Conservation (phyloP, 495 filamentous ascomycete species). For the Xylaria scruposa region DNA sequence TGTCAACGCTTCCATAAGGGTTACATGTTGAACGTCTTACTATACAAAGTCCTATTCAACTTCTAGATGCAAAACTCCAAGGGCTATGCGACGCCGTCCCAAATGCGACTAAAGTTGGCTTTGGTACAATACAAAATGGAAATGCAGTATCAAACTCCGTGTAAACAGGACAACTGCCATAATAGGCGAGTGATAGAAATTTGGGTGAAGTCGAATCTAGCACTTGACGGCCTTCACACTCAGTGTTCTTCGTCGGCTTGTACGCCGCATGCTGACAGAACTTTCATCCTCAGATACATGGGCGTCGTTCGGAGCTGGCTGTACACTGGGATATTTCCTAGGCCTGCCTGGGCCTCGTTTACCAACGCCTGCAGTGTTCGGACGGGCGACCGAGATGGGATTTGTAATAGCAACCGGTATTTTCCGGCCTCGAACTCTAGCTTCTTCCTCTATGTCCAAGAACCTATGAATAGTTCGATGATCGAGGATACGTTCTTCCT, state of each 20-base stretch:
- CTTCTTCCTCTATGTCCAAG: constrained; percentile 69
- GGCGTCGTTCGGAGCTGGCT: background rate
- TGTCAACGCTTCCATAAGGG: background rate
- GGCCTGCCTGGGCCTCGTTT: constrained; percentile 26
- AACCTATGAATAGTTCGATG: constrained; percentile 76
- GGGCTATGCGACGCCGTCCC: constrained; percentile 14
- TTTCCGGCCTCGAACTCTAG: constrained; percentile 56
- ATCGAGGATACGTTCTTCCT: constrained; percentile 77
- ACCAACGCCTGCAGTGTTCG: background rate
- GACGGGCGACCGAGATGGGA: background rate
- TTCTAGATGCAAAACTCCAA: constrained; percentile 8
- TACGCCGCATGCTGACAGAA: constrained; percentile 1
- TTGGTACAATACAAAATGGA: constrained; percentile 17
- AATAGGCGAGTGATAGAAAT: background rate
- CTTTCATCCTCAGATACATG: constrained; percentile 10
- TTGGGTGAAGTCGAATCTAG: background rate
- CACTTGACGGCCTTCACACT: constrained; percentile 13
- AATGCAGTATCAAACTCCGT: background rate
- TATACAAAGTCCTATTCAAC: background rate
- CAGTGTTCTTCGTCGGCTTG: constrained; percentile 12
- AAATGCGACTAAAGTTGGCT: background rate
- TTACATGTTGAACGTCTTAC: background rate
- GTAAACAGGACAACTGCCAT: background rate
- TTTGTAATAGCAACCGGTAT: constrained; percentile 10
- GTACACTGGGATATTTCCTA: constrained; percentile 14